phyloP scores from a whole-genome alignment of 352 stramenopile genomes.

The Phytopythium kandeliae region DNA sequence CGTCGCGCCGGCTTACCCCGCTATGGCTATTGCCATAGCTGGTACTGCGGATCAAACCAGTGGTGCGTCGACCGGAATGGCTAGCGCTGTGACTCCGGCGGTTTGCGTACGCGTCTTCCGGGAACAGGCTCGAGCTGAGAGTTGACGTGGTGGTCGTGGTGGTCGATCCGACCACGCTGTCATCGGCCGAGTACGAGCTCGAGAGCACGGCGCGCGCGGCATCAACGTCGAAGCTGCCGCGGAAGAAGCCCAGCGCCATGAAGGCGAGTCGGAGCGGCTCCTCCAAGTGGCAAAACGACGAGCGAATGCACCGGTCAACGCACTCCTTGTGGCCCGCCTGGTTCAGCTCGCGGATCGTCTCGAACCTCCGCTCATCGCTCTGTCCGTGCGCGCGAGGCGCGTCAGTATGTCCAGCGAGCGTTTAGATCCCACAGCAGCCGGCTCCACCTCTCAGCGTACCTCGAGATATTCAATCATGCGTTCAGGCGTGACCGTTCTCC shows the following conservation, averaged over 20 bases:
- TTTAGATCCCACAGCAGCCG: too few relatives aligned
- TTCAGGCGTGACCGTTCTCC: slow-evolving; percentile 64
- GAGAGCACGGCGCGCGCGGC: slow-evolving; percentile 65
- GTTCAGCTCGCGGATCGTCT: slow-evolving; percentile 70
- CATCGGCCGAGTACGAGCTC: slow-evolving; percentile 22
- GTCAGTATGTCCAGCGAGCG: too few relatives aligned
- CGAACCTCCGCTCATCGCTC: slow-evolving; percentile 59
- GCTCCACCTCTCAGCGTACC: slow-evolving; percentile 17
- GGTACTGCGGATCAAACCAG: not conserved
- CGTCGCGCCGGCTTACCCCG: slow-evolving; percentile 18
- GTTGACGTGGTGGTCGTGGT: slow-evolving; percentile 4
- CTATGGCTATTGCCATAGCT: not conserved
- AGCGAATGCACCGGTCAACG: slow-evolving; percentile 74
- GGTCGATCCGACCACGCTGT: slow-evolving; percentile 4
- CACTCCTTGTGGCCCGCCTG: slow-evolving; percentile 75
- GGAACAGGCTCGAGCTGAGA: slow-evolving; percentile 34
- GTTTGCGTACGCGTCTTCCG: slow-evolving; percentile 45
- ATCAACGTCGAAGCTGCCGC: slow-evolving; percentile 66
- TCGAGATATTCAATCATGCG: slow-evolving; percentile 81
- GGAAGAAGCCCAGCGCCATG: slow-evolving; percentile 81
- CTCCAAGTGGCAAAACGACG: slow-evolving; percentile 74
- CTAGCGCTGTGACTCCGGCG: slow-evolving; percentile 1
- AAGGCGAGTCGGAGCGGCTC: slow-evolving; percentile 67
- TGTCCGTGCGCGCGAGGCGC: slow-evolving; percentile 9
- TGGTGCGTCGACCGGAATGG: slow-evolving; percentile 10